Conservation (phyloP, 495 filamentous ascomycete species). For the Daldinia caldariorum region DNA sequence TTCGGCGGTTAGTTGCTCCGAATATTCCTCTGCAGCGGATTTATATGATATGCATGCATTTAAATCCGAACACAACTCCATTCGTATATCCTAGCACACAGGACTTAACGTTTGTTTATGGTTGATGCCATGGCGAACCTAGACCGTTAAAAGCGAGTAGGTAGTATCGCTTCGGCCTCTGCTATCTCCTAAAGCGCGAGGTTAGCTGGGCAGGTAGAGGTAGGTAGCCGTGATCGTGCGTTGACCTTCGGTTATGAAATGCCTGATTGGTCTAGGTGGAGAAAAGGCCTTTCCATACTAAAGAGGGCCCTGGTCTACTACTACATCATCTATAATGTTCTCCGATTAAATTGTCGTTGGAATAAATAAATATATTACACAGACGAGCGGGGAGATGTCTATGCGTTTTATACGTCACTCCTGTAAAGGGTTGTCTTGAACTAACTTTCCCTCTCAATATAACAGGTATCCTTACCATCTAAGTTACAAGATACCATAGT, state of each 20-base stretch:
- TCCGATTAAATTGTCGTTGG: neutral
- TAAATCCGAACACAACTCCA: neutral
- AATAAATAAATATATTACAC: too few species aligned
- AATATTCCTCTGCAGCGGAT: constrained; percentile 1
- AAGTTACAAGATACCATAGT: too few species aligned
- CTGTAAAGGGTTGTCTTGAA: too few species aligned
- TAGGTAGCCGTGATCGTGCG: too few species aligned
- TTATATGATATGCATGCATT: neutral
- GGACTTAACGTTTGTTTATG: neutral
- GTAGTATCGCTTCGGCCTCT: neutral
- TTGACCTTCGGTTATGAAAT: neutral
- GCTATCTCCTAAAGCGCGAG: neutral
- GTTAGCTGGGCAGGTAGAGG: too few species aligned
- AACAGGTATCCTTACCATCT: too few species aligned
- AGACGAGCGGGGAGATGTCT: too few species aligned
- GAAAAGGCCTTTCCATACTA: neutral
- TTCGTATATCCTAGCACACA: neutral
- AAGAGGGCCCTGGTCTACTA: neutral
- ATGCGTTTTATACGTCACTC: too few species aligned
- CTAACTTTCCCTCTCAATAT: too few species aligned
- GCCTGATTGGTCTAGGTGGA: neutral
- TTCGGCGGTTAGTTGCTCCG: neutral
- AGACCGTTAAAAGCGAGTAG: neutral
- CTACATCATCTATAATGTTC: neutral
- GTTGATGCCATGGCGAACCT: neutral